Evolutionary conservation across 2,329 filamentous ascomycete species (phyloP), one percentile per base, ranked within the genome.

Genomic region (Clonostachys sp.): DNA sequence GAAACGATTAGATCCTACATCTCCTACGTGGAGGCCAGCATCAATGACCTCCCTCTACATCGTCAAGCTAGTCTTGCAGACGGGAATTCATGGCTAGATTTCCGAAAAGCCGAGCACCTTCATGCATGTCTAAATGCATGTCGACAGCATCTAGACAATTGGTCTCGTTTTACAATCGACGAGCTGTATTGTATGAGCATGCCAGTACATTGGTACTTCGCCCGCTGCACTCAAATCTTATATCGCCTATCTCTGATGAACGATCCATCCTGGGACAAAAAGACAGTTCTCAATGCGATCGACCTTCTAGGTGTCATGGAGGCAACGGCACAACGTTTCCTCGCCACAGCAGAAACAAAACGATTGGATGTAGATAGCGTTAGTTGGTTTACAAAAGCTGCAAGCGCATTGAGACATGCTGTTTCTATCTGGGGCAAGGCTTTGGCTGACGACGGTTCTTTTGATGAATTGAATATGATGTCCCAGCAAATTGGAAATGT

Each of bases 241-340:
- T 72, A 70, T 51, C 60, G 62, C 8, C 64, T 73, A 16, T 65
- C 64, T 3, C 64, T 61, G 1, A 57, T 64, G 5, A 67, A 72
- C 9, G 63, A 67, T 42, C 64, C 65, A 3, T 63, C 57, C 9
- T 73, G 68, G 69, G 69, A 73, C 48, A 64, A 62, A 42, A 58
- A 61, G 4, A 49, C 61, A 2, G 58, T 72, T 5, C 60, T 58
- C 13, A 56, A 56, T 16, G 66, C 62, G 2, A 63, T 57, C 6
- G 63, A 73, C 41, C 53, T 71, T 1, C 54, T 67, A 3, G 45
- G 49, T 8, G 24, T 30, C 10, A 30, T 30, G 24, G 24, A 30
- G 24, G 24, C 24, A 30, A 30, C 24, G 24, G 24, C 24, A 10
- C 24, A 30, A 30, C 24, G 24, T 30, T 30, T 30, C 8, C 24